Evolutionary conservation across 31 red algal genomes (phyloP).

Genomic region (Asparagopsis taxiformis): DNA sequence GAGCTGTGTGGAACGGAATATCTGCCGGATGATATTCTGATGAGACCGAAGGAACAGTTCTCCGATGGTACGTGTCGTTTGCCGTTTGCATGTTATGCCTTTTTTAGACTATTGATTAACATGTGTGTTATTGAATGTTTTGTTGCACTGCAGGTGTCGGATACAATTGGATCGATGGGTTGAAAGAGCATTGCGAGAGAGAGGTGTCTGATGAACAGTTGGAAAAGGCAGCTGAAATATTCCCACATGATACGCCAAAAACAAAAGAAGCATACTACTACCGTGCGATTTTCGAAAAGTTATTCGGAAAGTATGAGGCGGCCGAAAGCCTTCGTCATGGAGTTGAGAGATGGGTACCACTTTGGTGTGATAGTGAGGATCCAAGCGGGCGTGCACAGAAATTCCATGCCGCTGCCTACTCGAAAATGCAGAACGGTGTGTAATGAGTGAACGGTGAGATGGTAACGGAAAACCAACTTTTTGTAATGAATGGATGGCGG

Average conservation of each 20-base stretch:
- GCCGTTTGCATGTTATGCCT: neutral
- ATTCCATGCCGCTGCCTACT: slow-evolving; percentile 79
- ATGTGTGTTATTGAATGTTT: no score
- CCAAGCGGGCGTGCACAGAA: slow-evolving; percentile 91
- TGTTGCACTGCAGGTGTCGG: no score
- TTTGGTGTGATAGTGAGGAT: slow-evolving; percentile 84
- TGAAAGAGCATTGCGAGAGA: slow-evolving; percentile 81
- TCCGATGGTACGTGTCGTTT: slow-evolving; percentile 72
- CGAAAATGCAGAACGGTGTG: slow-evolving; percentile 31
- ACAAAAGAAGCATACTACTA: slow-evolving; percentile 96
- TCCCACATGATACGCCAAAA: slow-evolving; percentile 85
- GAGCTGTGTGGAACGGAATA: slow-evolving; percentile 57
- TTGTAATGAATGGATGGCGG: no score
- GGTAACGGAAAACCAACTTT: neutral
- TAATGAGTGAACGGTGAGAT: neutral
- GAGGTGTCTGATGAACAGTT: slow-evolving; percentile 81
- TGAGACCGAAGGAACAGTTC: slow-evolving; percentile 97
- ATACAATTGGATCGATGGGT: slow-evolving; percentile 97
- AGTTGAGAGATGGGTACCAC: slow-evolving; percentile 79
- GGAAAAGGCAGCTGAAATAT: slow-evolving; percentile 46
- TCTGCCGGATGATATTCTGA: slow-evolving; percentile 89
- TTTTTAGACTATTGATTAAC: neutral
- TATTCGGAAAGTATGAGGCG: slow-evolving; percentile 68
- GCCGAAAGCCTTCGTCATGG: slow-evolving; percentile 74
- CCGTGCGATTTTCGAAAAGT: slow-evolving; percentile 86